Evolutionary conservation across 2,329 filamentous ascomycete species (phyloP), one percentile per base, ranked within the genome.

Genomic region (Periconia macrospinosa): DNA sequence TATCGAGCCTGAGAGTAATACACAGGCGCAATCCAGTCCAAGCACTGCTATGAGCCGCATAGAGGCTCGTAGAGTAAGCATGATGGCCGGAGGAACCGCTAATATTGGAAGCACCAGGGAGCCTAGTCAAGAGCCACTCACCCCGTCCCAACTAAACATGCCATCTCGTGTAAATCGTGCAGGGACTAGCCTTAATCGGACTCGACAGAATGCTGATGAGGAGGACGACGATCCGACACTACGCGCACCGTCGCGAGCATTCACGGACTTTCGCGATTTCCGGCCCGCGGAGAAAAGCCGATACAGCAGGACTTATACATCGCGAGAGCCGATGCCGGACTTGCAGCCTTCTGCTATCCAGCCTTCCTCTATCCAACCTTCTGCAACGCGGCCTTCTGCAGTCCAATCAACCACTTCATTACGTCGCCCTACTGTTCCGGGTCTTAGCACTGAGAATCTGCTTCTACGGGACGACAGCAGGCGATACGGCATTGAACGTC

Each of bases 211-310:
- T 18, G 56, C 55, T 10, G 64, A 66, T 20, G 74, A 72, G 13
- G 58, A 56, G 9, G 66, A 70, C 10, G 74, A 77, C n/a, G 73
- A 76, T 13, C 63, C 70, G 1, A 75, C 72, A 1, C 56, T 77
- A 13, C 75, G 79, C 19, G 74, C 77, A 8, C 76, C 74, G n/a
- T 80, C 78, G 15, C 76, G 79, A 33, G 78, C 79, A 8, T 74
- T 77, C 72, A 81, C 78, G 6, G 78, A 80, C 45, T 69, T 76
- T 52, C 69, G 73, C 20, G 60, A 67, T 27, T 57, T 69, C 23
- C 71, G 75, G 6, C 37, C 52, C 23, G 45, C 59, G 30, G 65
- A 63, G 27, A 61, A 62, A 20, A 54, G 56, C 10, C 62, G 66
- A 43, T 59, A 62, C 37, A 67, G 62, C 46, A 64, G 71, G 50